Conservation (phyloP, 2,329 filamentous ascomycete genomes). For the Fusarium dimerum region DNA sequence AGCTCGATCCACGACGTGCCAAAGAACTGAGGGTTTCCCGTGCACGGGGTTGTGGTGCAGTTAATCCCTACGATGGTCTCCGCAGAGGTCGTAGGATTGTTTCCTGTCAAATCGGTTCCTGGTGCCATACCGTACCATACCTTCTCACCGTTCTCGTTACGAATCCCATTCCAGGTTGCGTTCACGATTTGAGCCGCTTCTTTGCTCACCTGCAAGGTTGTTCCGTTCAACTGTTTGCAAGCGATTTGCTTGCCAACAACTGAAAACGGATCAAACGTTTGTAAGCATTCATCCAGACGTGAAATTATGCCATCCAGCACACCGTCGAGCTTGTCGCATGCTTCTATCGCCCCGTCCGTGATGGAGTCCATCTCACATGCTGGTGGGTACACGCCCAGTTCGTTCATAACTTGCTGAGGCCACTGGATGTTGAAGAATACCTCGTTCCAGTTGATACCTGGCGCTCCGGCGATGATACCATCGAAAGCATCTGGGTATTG, state of each 20-base stretch:
- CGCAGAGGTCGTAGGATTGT: no score
- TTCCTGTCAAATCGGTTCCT: no score
- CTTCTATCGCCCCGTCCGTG: background rate
- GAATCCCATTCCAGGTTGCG: no score
- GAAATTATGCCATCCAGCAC: slow-evolving; percentile 2
- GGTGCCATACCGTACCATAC: no score
- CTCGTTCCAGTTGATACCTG: background rate
- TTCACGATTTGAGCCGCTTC: no score
- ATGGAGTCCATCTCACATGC: slow-evolving; percentile 3
- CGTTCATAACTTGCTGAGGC: slow-evolving; percentile 7
- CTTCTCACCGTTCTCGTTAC: no score
- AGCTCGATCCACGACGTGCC: no score
- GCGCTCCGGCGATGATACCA: slow-evolving; percentile 1
- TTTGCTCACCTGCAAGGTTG: no score
- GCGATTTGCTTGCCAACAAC: background rate
- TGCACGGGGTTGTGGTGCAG: no score
- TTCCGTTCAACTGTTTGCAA: no score
- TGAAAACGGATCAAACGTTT: slow-evolving; percentile 2
- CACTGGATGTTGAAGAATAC: slow-evolving; percentile 1
- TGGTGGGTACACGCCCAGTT: background rate
- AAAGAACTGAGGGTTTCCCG: no score
- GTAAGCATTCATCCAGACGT: background rate
- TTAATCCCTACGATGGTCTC: no score
- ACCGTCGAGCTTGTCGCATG: slow-evolving; percentile 4
- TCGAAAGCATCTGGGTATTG: background rate